Base-by-base conservation (phyloP, 495 filamentous ascomycete species). In the Mytilinidion resinicola region DNA sequence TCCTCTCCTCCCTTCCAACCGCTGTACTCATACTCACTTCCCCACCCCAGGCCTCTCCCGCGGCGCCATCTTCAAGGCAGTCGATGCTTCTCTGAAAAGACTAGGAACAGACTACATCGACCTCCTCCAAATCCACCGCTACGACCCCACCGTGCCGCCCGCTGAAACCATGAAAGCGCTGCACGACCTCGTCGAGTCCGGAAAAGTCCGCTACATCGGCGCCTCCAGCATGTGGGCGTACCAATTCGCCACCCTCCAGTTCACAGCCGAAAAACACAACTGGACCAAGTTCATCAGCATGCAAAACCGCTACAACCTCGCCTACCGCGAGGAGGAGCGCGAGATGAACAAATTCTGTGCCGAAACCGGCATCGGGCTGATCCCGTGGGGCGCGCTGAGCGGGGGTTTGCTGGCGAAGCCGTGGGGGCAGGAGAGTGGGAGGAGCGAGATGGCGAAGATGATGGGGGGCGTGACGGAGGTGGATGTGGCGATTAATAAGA, bases 141-240 rank as follows among this genome's bases (percentile, higher is more conserved):
- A 76, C 61, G 85, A 88, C 65, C 57, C 67, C 0, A 67, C 67
- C 4, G 82, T 78, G 0, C 80, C 82, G 0, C 55, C 73, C 14
- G 83, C 85, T 67, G 86, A 90, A 71, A 88, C 82, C 8, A 89
- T 91, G 85, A 70, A 81, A 66, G 61, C 81, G 5, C 64, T 84
- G 30, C 78, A 83, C 53, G 80, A 82, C 62, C 70, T 84, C 6
- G 60, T 84, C 7, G 74, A 80, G 60, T 75, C 69, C 12, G 81
- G 80, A 12, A 80, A 79, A 66, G 80, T 82, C 14, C 68, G 78
- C 41, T 75, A 75, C 44, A 72, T 75, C 47, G 73, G 73, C 9
- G 73, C 73, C 3, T 70, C 66, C 19, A 68, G 59, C 54, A 82
- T 83, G 80, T 72, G 73, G 3, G 71, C 79, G 0, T 82, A 77